phyloP scores from a whole-genome alignment of 2,329 filamentous ascomycete genomes.

The Dichotomopilus funicola region DNA sequence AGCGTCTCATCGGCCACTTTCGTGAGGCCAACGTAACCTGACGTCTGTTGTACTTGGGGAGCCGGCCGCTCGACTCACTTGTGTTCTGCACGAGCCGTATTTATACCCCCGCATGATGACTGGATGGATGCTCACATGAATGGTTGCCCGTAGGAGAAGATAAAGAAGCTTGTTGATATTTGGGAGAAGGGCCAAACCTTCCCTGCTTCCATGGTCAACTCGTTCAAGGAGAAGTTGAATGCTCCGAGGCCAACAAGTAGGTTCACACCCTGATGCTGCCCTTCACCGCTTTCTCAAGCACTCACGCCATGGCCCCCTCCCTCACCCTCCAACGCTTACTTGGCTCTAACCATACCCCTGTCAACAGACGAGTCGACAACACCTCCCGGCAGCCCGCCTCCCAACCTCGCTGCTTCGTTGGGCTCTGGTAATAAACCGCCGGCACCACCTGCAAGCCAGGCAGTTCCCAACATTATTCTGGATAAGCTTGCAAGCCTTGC shows the following conservation, averaged over 20 bases:
- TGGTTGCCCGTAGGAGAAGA: conserved; percentile 72
- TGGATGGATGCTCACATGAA: conserved; percentile 34
- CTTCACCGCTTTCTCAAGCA: conserved; percentile 2
- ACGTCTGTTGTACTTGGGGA: neutral
- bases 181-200: conserved; percentile 97
- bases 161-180: conserved; percentile 90
- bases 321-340: conserved; percentile 1
- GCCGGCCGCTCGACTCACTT: neutral
- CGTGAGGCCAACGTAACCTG: conserved; percentile 1
- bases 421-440: conserved; percentile 21
- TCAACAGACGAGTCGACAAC: conserved; percentile 62
- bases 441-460: conserved; percentile 30
- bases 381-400: conserved; percentile 56
- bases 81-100: conserved; percentile 10
- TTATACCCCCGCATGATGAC: conserved; percentile 21
- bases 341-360: conserved; percentile 35
- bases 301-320: neutral
- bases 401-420: conserved; percentile 37
- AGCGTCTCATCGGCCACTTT: conserved; percentile 1
- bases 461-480: conserved; percentile 61
- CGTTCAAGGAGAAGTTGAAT: conserved; percentile 75
- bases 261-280: conserved; percentile 30
- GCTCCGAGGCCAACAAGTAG: conserved; percentile 58
- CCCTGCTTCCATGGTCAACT: conserved; percentile 67
- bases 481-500: conserved; percentile 76